These are phyloP conservation scores for Bauhinia variegata DNA, from an alignment of 306 rosid species.

Conservation along the genomic window DNA sequence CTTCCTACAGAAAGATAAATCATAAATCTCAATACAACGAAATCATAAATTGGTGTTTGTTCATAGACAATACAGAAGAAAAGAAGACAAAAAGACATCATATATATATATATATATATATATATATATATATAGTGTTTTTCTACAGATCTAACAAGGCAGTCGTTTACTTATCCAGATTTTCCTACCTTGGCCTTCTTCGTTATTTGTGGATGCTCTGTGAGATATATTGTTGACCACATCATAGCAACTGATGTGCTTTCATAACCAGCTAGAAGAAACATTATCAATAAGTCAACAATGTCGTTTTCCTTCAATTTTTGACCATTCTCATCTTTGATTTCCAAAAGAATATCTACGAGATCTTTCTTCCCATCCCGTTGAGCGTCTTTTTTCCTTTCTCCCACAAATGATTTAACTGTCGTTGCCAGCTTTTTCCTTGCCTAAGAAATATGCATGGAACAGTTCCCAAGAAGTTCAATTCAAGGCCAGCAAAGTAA, in stretches of 20 bases:
- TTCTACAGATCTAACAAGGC: too few species aligned
- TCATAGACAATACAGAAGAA: too few species aligned
- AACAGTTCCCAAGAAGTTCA: too few species aligned
- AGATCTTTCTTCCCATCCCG: slow-evolving; percentile 41
- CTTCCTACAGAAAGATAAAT: slow-evolving; percentile 33
- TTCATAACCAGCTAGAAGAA: slow-evolving; percentile 30
- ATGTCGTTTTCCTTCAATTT: slow-evolving; percentile 52
- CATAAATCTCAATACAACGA: too few species aligned
- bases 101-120: too few species aligned
- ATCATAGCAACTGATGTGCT: neutral
- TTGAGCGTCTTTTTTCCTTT: slow-evolving; percentile 7
- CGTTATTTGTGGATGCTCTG: neutral
- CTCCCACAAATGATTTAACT: slow-evolving; percentile 16
- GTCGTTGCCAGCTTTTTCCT: slow-evolving; percentile 22
- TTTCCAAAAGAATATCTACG: slow-evolving; percentile 43
- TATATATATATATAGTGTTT: too few species aligned
- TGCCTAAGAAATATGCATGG: slow-evolving; percentile 19
- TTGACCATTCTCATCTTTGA: slow-evolving; percentile 45
- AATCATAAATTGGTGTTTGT: too few species aligned
- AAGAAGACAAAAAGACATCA: too few species aligned
- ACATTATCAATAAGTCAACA: slow-evolving; percentile 37
- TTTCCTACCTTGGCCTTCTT: slow-evolving; percentile 24
- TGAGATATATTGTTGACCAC: neutral
- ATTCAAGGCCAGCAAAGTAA: too few species aligned
- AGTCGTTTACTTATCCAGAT: neutral